Evolutionary conservation across 2,329 filamentous ascomycete genomes (phyloP).

Genomic region (Colletotrichum chlorophyti): DNA sequence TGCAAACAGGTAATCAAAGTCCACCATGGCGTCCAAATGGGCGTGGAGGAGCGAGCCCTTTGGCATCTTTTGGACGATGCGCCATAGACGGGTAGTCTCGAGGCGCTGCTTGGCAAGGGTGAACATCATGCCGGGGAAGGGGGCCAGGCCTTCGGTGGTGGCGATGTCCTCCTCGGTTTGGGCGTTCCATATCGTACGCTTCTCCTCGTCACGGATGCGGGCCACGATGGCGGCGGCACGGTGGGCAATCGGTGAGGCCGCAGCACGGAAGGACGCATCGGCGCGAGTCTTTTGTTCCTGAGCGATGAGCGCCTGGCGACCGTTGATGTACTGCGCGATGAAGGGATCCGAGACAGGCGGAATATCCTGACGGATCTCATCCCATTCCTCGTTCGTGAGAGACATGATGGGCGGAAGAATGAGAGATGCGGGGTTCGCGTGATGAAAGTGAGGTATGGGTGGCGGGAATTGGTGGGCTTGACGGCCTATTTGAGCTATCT

Average conservation of each 20-base stretch:
- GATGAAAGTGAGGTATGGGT: no score
- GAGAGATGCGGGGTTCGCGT: background rate
- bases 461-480: background rate
- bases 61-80: slow-evolving; percentile 79
- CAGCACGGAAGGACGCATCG: slow-evolving; percentile 70
- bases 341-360: slow-evolving; percentile 72
- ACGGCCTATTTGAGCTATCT: background rate
- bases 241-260: slow-evolving; percentile 74
- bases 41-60: slow-evolving; percentile 82
- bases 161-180: slow-evolving; percentile 69
- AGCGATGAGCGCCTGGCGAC: slow-evolving; percentile 76
- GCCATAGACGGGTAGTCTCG: slow-evolving; percentile 79
- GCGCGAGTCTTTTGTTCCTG: slow-evolving; percentile 85
- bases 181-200: slow-evolving; percentile 73
- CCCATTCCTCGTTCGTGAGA: slow-evolving; percentile 65
- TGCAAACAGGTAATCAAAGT: slow-evolving; percentile 75
- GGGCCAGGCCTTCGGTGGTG: slow-evolving; percentile 60
- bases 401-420: slow-evolving; percentile 37
- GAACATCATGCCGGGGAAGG: slow-evolving; percentile 87
- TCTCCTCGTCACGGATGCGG: slow-evolving; percentile 76
- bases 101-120: slow-evolving; percentile 76
- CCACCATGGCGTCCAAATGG: slow-evolving; percentile 83
- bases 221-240: slow-evolving; percentile 77
- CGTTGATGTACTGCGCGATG: slow-evolving; percentile 80
- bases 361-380: slow-evolving; percentile 61